phyloP scores from a whole-genome alignment of 306 rosid species.

The Cucurbita ficifolia region DNA sequence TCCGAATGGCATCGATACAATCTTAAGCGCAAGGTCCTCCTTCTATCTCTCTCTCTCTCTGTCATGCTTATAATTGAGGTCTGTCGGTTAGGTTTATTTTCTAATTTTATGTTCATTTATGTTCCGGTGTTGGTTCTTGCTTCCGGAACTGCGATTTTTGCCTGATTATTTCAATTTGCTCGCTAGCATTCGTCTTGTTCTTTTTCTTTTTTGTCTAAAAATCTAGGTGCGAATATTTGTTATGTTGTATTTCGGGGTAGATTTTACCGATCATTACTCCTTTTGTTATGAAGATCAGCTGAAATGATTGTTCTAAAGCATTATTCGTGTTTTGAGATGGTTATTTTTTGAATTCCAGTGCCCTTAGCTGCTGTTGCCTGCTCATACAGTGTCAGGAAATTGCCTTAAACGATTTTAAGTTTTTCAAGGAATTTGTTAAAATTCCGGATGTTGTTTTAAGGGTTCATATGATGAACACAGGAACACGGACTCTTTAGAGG shows the following conservation, averaged over 20 bases:
- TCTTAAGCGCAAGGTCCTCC: slow-evolving; percentile 90
- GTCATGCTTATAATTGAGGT: neutral
- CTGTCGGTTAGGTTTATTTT: neutral
- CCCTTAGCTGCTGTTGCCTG: neutral
- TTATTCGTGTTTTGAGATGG: neutral
- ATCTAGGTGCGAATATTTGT: neutral
- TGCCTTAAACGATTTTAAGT: neutral
- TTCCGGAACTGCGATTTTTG: neutral
- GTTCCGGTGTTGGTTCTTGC: neutral
- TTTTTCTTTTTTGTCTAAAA: neutral
- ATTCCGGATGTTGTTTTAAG: neutral
- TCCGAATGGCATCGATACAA: slow-evolving; percentile 99
- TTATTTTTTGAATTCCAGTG: neutral
- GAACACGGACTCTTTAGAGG: neutral
- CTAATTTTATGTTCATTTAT: neutral
- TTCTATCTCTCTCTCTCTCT: neutral
- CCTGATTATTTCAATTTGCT: neutral
- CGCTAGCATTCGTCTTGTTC: neutral
- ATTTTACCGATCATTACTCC: neutral
- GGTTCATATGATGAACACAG: neutral
- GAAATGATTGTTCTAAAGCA: neutral
- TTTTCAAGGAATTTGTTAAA: neutral
- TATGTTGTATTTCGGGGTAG: neutral
- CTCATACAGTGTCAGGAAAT: neutral
- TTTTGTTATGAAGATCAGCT: neutral